Base-by-base conservation (phyloP, 148 eudicot genomes). In the Camellia lanceoleosa region DNA sequence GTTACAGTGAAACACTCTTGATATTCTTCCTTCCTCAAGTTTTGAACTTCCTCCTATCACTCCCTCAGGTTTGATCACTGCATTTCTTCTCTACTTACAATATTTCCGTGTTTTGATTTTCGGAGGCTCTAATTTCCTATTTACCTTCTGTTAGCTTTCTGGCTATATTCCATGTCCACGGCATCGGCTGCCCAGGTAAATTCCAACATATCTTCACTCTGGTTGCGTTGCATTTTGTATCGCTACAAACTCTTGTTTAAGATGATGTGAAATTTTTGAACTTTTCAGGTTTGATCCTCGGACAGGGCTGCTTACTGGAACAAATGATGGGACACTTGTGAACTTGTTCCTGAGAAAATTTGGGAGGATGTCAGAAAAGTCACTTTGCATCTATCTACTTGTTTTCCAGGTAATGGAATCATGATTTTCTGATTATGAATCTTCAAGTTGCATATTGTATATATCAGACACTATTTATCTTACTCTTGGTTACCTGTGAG, bases 11-110 rank as follows among this genome's bases (percentile, higher is more conserved):
- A 85, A 95, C 99, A n/a, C 88, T 95, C 51, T 78, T 95, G 83
- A 87, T 95, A 73, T 93, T 93, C 88, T 95, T 95, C 82, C 79
- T 87, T 68, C 99, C 99, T 82, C 97, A 95, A 92, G 94, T 95
- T 70, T 77, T 95, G 82, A 95, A 95, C 82, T 93, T 95, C 91
- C 91, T 95, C 51, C 80, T 93, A 54, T 95, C 99, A 71, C 91
- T 93, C 70, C 97, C 99, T 79, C 99, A 95, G 99, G 75, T 52
- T 20, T 52, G 75, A 52, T 23, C 42, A 72, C 20, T 12, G 0
- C 43, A 2, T 20, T 14, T 51, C n/a, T 63, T 7, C 7, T 72
- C 72, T 5, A 2, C 4, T 6, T 68, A 16, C 51, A 49, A 30
- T 46, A 63, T 52, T 61, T 12, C 67, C 5, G 46, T 19, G 5